These are phyloP conservation scores for Ogataea saltuana DNA, from an alignment of 805 yeast genomes.

Conservation along the genomic window DNA sequence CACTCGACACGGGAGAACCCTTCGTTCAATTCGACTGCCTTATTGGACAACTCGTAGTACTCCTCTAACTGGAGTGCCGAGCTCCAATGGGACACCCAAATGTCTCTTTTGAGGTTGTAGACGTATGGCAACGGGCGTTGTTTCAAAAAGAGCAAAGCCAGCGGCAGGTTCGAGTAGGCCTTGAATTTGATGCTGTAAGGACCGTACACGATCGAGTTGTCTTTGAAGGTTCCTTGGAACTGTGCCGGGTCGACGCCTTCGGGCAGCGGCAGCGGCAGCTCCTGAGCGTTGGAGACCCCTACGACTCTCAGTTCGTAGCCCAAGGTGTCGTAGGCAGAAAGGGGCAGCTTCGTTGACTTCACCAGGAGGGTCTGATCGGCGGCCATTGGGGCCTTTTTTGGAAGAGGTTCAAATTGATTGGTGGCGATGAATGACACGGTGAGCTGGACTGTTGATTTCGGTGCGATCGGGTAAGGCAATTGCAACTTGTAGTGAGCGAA, in stretches of 20 bases:
- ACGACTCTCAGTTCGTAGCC: constrained; percentile 17
- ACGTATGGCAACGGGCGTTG: constrained; percentile 65
- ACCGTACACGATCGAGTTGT: constrained; percentile 51
- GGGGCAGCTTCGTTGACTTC: constrained; percentile 51
- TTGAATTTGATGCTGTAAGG: constrained; percentile 45
- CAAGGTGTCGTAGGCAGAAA: constrained; percentile 62
- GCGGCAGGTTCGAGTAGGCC: constrained; percentile 49
- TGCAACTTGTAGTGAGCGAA: constrained; percentile 47
- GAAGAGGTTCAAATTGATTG: constrained; percentile 56
- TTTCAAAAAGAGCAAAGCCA: constrained; percentile 62
- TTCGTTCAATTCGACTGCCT: constrained; percentile 63
- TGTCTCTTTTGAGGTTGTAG: constrained; percentile 61
- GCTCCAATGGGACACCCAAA: constrained; percentile 91
- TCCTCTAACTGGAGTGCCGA: constrained; percentile 75
- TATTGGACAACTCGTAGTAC: constrained; percentile 75
- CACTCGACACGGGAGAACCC: constrained; percentile 84
- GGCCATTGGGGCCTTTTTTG: constrained; percentile 57
- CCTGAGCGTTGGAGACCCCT: constrained; percentile 20
- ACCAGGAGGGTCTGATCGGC: constrained; percentile 62
- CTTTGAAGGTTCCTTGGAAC: constrained; percentile 31
- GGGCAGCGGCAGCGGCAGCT: constrained; percentile 15
- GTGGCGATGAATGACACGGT: constrained; percentile 50
- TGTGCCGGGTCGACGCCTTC: constrained; percentile 34
- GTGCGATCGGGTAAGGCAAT: constrained; percentile 67
- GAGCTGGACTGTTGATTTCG: constrained; percentile 54